phyloP scores from a whole-genome alignment of 805 yeast genomes.

The Candida railenensis region DNA sequence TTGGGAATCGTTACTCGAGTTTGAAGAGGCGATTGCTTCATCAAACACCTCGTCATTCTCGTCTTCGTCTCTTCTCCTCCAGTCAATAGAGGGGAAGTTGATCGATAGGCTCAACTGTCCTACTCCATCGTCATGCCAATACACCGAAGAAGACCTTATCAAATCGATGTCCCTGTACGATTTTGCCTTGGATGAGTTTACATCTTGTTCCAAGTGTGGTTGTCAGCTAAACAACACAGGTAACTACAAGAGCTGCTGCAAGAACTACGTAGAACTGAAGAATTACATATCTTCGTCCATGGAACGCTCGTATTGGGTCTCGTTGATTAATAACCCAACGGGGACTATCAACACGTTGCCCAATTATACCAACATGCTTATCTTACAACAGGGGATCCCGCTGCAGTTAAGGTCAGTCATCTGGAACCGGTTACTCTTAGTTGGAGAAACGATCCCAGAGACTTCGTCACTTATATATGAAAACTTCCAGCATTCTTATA shows the following conservation, averaged over 20 bases:
- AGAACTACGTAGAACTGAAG: conserved; percentile 16
- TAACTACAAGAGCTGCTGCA: conserved; percentile 23
- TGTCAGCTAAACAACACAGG: conserved; percentile 13
- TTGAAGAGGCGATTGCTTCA: conserved; percentile 30
- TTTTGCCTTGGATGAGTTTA: conserved; percentile 28
- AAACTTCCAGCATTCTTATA: conserved; percentile 44
- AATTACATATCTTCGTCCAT: conserved; percentile 17
- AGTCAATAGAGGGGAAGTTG: conserved; percentile 11
- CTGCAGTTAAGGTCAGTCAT: conserved; percentile 40
- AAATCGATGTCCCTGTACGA: conserved; percentile 17
- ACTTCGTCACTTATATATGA: conserved; percentile 30
- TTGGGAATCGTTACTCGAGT: conserved; percentile 29
- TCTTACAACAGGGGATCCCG: conserved; percentile 46
- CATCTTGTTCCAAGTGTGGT: conserved; percentile 33
- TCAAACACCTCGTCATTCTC: conserved; percentile 14
- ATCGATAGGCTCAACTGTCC: conserved; percentile 5
- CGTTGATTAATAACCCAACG: conserved; percentile 43
- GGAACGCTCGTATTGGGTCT: conserved; percentile 44
- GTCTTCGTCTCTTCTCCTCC: conserved; percentile 22
- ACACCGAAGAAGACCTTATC: conserved; percentile 15
- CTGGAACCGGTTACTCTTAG: conserved; percentile 42
- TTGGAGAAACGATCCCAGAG: conserved; percentile 31
- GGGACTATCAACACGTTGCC: conserved; percentile 47
- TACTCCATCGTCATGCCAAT: conserved; percentile 8
- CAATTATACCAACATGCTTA: conserved; percentile 44